Conservation (phyloP, 1,284 basidiomycete genomes). For the Cerioporus squamosus region DNA sequence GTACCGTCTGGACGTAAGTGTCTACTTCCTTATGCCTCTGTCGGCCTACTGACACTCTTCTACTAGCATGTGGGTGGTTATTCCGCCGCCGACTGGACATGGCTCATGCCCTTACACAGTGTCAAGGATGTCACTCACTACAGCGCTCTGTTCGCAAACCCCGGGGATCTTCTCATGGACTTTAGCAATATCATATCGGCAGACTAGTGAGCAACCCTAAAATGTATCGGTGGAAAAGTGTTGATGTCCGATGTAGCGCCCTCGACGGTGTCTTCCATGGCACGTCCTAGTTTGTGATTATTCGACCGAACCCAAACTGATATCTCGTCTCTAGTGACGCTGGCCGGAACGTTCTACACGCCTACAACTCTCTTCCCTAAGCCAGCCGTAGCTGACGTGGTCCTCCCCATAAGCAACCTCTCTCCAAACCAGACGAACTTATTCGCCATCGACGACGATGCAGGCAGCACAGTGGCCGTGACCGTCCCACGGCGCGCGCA, state of each 20-base stretch:
- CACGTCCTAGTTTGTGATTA: not conserved
- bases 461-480: constrained; percentile 40
- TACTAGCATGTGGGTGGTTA: constrained; percentile 3
- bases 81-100: no score
- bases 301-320: not conserved
- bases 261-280: constrained; percentile 21
- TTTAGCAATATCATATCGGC: constrained; percentile 65
- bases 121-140: constrained; percentile 74
- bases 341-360: constrained; percentile 64
- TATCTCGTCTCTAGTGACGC: constrained; percentile 9
- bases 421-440: constrained; percentile 38
- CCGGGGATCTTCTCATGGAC: constrained; percentile 68
- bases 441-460: constrained; percentile 41
- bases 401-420: constrained; percentile 57
- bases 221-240: no score
- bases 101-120: constrained; percentile 26
- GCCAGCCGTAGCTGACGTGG: constrained; percentile 57
- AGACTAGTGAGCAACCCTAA: constrained; percentile 34
- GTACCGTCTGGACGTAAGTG: constrained; percentile 67
- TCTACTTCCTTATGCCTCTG: constrained; percentile 30
- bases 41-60: not conserved
- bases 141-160: constrained; percentile 62
- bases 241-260: constrained; percentile 1
- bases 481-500: constrained; percentile 68
- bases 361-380: constrained; percentile 52